phyloP scores from a whole-genome alignment of 768 basidiomycete genomes.

The Asterophora lycoperdoides region DNA sequence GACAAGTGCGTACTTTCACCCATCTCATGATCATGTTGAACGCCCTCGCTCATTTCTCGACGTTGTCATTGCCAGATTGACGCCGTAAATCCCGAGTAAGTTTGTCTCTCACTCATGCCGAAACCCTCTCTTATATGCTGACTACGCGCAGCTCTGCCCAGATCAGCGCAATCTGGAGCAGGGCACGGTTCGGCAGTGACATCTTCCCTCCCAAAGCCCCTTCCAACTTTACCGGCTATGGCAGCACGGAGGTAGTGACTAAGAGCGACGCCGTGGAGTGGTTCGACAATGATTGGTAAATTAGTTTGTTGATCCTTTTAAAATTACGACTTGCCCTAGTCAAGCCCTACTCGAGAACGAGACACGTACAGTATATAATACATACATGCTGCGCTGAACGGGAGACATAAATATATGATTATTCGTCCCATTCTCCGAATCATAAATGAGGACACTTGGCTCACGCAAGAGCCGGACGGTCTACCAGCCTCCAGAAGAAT shows the following conservation, averaged over 20 bases:
- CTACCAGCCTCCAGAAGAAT: no score
- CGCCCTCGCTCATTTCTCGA: not conserved
- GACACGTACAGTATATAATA: no score
- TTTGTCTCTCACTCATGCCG: not conserved
- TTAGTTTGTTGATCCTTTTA: no score
- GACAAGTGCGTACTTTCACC: constrained; percentile 25
- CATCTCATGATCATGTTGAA: not conserved
- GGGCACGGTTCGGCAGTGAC: constrained; percentile 5
- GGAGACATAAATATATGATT: no score
- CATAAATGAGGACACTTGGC: no score
- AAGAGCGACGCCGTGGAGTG: not conserved
- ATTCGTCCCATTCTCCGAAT: no score
- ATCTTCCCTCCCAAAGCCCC: not conserved
- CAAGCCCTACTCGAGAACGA: no score
- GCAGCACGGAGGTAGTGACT: not conserved
- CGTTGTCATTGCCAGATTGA: not conserved
- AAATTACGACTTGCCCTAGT: no score
- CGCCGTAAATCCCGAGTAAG: constrained; percentile 1
- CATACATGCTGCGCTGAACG: no score
- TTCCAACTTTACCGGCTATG: not conserved
- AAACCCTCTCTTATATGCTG: not conserved
- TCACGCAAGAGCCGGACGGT: no score
- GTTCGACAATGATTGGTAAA: constrained; percentile 7
- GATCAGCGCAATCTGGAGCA: constrained; percentile 1
- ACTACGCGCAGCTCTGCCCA: not conserved